Base-by-base conservation (phyloP, 2,329 filamentous ascomycete species). In the Ceratocystiopsis brevicomis region DNA sequence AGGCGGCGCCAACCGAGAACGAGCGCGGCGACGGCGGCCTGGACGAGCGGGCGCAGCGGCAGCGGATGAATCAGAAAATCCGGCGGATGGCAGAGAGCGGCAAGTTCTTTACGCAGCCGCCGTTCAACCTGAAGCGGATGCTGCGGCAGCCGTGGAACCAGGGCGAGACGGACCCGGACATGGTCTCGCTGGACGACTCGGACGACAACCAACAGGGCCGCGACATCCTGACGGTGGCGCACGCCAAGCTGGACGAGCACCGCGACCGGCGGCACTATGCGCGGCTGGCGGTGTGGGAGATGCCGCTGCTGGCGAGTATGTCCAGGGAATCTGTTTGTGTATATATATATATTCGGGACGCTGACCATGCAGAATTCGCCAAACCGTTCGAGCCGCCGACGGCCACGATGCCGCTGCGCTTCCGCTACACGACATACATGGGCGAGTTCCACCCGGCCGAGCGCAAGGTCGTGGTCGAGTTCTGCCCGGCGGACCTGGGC, bases 401-500 rank as follows among this genome's bases (percentile, higher is more conserved):
- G 14, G 59, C 68, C 30, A 61, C 75, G 39, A 69, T 82, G 53
- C 76, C 85, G 39, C 74, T 98, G 45, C 81, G 88, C 54, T 98
- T 95, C 76, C 80, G 90, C 54, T 95, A 94, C 67, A 98, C 90
- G 15, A 87, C 81, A 35, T 96, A 96, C 64, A 80, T 98, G 71
- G 88, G 88, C 54, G 90, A 96, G 62, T 67, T 73, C 44, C 92
- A 98, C 63, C 88, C 90, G 0, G 85, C 88, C 3, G 77, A 86
- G 61, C 78, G 77, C 57, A 98, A 98, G 67, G 87, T 98, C 17
- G 87, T 96, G 13, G 76, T 96, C 44, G 83, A 95, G 58, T 93
- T 96, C 62, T 75, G 70, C 49, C 78, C 81, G 15, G 61, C 62
- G 44, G 85, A 94, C 61, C 64, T 95, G 48, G 64, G 69, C 47